Evolutionary conservation across 1,284 basidiomycete genomes (phyloP), one percentile per base, ranked within the genome.

Genomic region (Cutaneotrichosporon cavernicola): DNA sequence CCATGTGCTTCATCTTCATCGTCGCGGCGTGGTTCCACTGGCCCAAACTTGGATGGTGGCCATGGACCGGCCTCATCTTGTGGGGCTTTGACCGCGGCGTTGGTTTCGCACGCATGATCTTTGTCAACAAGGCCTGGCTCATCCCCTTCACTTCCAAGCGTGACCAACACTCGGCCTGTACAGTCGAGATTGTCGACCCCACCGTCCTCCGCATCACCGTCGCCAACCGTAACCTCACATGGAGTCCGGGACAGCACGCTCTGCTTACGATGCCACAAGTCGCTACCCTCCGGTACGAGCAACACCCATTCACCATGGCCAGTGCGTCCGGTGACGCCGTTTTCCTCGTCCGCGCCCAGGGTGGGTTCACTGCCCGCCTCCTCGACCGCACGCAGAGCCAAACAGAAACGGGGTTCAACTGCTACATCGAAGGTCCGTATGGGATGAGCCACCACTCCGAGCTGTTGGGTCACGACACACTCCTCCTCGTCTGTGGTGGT

Each of bases 1-100:
- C 80, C 50, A 63, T 67, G 61, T 46, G 56, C 57, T 30, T 67
- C 51, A 47, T 70, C 49, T 69, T 66, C 66, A 58, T 72, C 38
- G 53, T 68, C 21, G 69, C 57, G 14, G 57, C 58, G 32, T 64
- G 63, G 58, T 65, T 43, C 64, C 70, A 70, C 64, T 65, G 61
- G 58, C 60, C 57, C 13, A 34, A 55, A 11, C 52, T 64, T 7
- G 21, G 58, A 4, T 47, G 36, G 47, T 65, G 56, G 51, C 36
- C 58, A 11, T 60, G 55, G 53, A 36, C 53, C 13, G 56, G 60
- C n/a, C 53, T 66, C 8, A 16, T 69, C 38, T 73, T 89, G 43
- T 90, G 88, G 88, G 87, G 80, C 2, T 73, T 88, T 55, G 89
- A 90, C 74, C 84, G 88, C 38, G 64, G 84, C 36, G 68, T 87